Conservation (phyloP, 805 yeast species). For the Lipomyces sp. region DNA sequence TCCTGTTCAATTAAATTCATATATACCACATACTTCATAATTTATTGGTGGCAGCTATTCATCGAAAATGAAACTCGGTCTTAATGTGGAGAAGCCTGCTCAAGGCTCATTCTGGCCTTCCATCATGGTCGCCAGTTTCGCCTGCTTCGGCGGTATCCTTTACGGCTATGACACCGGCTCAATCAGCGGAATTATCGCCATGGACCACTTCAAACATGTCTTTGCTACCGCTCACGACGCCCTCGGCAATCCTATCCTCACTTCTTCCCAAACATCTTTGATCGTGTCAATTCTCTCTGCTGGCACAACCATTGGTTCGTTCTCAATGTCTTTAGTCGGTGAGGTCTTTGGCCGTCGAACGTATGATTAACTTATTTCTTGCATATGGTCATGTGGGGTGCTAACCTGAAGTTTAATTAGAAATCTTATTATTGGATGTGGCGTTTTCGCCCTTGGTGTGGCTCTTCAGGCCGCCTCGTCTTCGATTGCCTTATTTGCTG, state of each 20-base stretch:
- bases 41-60: not conserved
- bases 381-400: not conserved
- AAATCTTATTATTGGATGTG: conserved; percentile 52
- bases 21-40: not conserved
- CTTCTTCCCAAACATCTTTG: conserved; percentile 50
- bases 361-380: conserved; percentile 32
- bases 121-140: conserved; percentile 71
- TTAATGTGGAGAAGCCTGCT: conserved; percentile 1
- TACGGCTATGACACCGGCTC: conserved; percentile 90
- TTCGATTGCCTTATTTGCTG: conserved; percentile 58
- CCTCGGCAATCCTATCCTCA: conserved; percentile 1
- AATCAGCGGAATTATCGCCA: conserved; percentile 75
- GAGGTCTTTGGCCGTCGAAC: conserved; percentile 73
- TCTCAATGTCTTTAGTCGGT: conserved; percentile 64
- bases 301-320: conserved; percentile 83
- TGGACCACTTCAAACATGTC: conserved; percentile 47
- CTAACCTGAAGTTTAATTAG: not conserved
- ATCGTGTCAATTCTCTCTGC: conserved; percentile 78
- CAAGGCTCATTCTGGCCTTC: conserved; percentile 47
- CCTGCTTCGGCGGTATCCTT: conserved; percentile 87
- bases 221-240: not conserved
- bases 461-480: conserved; percentile 65
- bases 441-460: conserved; percentile 73
- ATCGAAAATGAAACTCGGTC: not conserved
- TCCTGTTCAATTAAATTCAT: too few species aligned